These are phyloP conservation scores for Sarocladiaceae sp. DNA, from an alignment of 2,329 filamentous ascomycete species.

Conservation along the genomic window DNA sequence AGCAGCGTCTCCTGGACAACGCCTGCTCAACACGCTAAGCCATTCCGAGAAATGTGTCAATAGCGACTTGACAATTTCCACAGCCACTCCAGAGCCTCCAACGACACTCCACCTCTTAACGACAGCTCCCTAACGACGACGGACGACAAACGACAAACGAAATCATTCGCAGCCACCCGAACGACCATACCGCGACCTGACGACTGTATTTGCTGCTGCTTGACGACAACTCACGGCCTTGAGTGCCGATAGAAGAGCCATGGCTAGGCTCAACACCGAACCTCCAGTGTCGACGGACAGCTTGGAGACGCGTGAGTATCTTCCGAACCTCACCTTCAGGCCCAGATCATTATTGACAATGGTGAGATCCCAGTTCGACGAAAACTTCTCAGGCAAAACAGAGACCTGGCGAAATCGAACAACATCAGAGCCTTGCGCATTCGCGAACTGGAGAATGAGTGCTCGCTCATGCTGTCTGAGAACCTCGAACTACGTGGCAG, in stretches of 20 bases:
- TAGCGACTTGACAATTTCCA: background rate
- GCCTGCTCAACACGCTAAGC: background rate
- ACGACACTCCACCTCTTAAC: background rate
- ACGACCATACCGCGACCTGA: background rate
- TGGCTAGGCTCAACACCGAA: conserved; percentile 78
- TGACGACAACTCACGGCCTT: conserved; percentile 19
- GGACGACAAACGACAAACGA: no score
- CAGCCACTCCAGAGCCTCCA: background rate
- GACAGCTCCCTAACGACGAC: background rate
- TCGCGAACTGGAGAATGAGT: conserved; percentile 69
- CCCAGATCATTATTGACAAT: background rate
- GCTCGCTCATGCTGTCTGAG: conserved; percentile 67
- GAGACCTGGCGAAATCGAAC: conserved; percentile 75
- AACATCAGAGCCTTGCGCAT: conserved; percentile 72
- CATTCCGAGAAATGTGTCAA: background rate
- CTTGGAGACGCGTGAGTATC: conserved; percentile 61
- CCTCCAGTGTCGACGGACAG: conserved; percentile 60
- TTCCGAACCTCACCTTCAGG: conserved; percentile 15
- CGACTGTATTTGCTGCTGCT: background rate
- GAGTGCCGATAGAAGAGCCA: conserved; percentile 33
- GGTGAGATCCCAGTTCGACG: conserved; percentile 55
- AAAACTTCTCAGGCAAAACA: conserved; percentile 75
- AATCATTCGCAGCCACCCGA: background rate
- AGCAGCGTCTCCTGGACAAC: background rate
- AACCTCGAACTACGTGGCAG: conserved; percentile 68